Percentiles rank a stretch among this genome's conserved stretches.
Conservation (phyloP, 176 grass and related monocot species). For the Phragmites australis region DNA sequence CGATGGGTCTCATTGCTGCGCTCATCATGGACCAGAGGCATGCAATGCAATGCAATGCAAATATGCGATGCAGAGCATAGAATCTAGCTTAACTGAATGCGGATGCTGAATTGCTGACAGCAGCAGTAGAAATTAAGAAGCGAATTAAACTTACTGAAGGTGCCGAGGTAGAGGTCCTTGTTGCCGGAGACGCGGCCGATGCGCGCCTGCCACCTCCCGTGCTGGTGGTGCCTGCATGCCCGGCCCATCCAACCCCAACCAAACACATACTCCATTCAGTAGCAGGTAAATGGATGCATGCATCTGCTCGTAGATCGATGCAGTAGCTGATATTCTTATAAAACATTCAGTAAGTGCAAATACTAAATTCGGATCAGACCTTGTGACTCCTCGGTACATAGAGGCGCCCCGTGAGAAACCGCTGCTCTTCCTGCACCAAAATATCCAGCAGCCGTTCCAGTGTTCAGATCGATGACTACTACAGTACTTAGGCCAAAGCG, state of each 20-base stretch:
- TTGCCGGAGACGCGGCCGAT: slow-evolving; percentile 97
- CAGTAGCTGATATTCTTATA: background rate
- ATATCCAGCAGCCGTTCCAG: background rate
- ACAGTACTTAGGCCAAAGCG: no score
- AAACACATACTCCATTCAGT: background rate
- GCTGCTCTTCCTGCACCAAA: slow-evolving; percentile 79
- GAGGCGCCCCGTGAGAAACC: slow-evolving; percentile 95
- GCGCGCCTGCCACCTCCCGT: slow-evolving; percentile 97
- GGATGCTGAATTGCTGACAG: background rate
- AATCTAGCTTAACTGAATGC: background rate
- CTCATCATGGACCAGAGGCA: background rate
- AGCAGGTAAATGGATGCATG: background rate
- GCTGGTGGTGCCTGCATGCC: slow-evolving; percentile 81
- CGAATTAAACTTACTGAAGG: slow-evolving; percentile 61
- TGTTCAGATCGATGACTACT: background rate
- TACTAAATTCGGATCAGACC: slow-evolving; percentile 28
- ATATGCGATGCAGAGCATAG: background rate
- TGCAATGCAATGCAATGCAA: background rate
- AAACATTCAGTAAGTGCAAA: background rate
- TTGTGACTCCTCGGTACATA: slow-evolving; percentile 96
- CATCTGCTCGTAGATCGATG: no score
- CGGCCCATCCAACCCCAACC: background rate
- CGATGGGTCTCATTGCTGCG: no score
- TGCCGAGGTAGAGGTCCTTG: slow-evolving; percentile 99
- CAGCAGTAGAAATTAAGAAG: background rate